Evolutionary conservation across 2,329 filamentous ascomycete genomes (phyloP), one percentile per base, ranked within the genome.

Genomic region (Herpotrichia juniperi): DNA sequence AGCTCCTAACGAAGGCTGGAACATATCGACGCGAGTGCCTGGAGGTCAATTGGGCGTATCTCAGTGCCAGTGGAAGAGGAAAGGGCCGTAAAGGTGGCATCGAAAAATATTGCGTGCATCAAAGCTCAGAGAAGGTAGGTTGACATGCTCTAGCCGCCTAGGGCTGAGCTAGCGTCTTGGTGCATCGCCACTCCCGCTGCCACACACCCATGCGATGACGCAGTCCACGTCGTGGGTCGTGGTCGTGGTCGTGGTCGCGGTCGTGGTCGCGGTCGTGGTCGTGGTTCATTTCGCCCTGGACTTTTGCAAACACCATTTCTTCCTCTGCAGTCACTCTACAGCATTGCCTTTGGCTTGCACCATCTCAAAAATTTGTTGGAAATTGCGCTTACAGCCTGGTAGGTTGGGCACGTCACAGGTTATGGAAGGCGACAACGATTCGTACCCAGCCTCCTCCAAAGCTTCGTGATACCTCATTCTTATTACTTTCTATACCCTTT

Each of bases 61-160:
- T 59, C 22, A 50, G 40, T 37, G 53, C 48, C 14, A 59, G 43
- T 31, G 56, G 59, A 37, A 44, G 35, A 30, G 61, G 57, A 46
- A 64, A 55, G 50, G 58, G 58, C 44, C 67, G 68, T 48, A 66
- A 58, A 54, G 61, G 60, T 57, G 62, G 59, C 71, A 74, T 74
- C 45, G 63, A 57, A 59, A 57, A 52, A 54, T 61, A 57, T 64
- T 53, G 54, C 50, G 43, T 60, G 54, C 53, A 55, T 53, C 44
- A 43, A 30, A 16, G 9, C 19, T 9, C 9, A 3, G 42, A 22
- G 19, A 19, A 32, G 21, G 24, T n/a, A n/a, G n/a, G n/a, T n/a
- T n/a, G n/a, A n/a, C n/a, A n/a, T n/a, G 32, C 16, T 39, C 16
- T 3, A 49, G 24, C 39, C 17, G 4, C 5, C 17, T n/a, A 45